Evolutionary conservation across 495 filamentous ascomycete genomes (phyloP).

Genomic region (Aspergillus indologenus): DNA sequence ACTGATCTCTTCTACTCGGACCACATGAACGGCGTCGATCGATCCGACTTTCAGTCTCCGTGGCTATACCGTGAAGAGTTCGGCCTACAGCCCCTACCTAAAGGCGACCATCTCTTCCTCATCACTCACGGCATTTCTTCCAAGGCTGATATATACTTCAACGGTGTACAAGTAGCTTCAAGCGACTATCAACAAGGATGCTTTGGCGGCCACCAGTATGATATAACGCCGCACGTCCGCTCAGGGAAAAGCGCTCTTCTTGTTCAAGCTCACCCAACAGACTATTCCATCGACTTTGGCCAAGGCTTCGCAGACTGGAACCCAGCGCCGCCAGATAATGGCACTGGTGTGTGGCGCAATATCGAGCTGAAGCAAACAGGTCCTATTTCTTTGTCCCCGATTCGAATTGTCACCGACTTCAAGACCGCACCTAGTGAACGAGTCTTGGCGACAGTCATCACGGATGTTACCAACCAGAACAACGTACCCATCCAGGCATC

Average conservation of each 20-base stretch:
- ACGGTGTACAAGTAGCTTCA: constrained; percentile 51
- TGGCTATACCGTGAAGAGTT: constrained; percentile 65
- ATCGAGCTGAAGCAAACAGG: constrained; percentile 59
- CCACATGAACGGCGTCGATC: constrained; percentile 43
- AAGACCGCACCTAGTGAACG: constrained; percentile 23
- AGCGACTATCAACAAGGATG: constrained; percentile 51
- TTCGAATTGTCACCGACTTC: constrained; percentile 48
- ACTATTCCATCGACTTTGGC: constrained; percentile 57
- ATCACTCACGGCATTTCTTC: constrained; percentile 59
- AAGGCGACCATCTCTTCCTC: constrained; percentile 49
- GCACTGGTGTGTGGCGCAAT: constrained; percentile 61
- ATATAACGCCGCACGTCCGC: constrained; percentile 45
- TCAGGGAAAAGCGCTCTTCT: constrained; percentile 47
- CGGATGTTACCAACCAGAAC: constrained; percentile 49
- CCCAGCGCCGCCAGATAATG: constrained; percentile 57
- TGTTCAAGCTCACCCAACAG: constrained; percentile 54
- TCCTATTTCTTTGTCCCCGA: constrained; percentile 45
- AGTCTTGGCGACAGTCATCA: constrained; percentile 43
- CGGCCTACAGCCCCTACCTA: constrained; percentile 25
- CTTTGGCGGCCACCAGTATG: constrained; percentile 54
- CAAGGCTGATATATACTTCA: constrained; percentile 59
- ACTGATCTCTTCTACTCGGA: constrained; percentile 56
- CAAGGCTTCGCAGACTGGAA: constrained; percentile 67
- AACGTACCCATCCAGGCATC: constrained; percentile 31
- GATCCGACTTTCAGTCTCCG: constrained; percentile 48